A percentile compares a stretch with the other conserved stretches of the same genome.
Evolutionary conservation across 2,329 filamentous ascomycete species (phyloP).

Genomic region (Waltergamsia citrina): DNA sequence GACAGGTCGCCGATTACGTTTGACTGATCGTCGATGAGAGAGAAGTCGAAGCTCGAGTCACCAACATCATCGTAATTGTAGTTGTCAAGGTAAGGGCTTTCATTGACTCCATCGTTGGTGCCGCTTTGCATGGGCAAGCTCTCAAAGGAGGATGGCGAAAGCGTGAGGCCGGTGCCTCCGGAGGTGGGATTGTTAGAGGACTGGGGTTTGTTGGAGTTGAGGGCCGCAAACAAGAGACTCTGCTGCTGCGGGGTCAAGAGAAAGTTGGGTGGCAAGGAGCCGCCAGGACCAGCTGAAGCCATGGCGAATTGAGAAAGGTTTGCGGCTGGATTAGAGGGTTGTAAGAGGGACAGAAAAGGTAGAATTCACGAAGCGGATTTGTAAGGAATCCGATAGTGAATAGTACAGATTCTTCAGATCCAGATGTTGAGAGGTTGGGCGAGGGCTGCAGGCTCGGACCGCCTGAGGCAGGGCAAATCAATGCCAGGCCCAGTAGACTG

Average conservation of each 20-base stretch:
- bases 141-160: conserved; percentile 40
- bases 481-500: too few species aligned
- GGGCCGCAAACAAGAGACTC: conserved; percentile 63
- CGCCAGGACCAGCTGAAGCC: conserved; percentile 38
- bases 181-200: conserved; percentile 20
- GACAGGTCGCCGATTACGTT: conserved; percentile 72
- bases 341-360: background rate
- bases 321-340: background rate
- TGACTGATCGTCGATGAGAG: conserved; percentile 35
- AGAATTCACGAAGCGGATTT: background rate
- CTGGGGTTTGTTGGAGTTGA: conserved; percentile 56
- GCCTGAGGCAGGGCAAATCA: too few species aligned
- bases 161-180: conserved; percentile 25
- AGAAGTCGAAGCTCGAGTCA: conserved; percentile 67
- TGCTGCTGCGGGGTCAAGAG: conserved; percentile 70
- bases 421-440: too few species aligned
- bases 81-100: conserved; percentile 70
- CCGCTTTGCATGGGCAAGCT: conserved; percentile 36
- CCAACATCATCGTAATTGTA: conserved; percentile 73
- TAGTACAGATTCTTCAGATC: too few species aligned
- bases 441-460: too few species aligned
- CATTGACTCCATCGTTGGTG: conserved; percentile 45
- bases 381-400: too few species aligned
- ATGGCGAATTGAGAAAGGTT: conserved; percentile 27
- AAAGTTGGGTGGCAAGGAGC: conserved; percentile 41